Evolutionary conservation across 805 yeast genomes (phyloP).

Genomic region (Ogataea haglerorum): DNA sequence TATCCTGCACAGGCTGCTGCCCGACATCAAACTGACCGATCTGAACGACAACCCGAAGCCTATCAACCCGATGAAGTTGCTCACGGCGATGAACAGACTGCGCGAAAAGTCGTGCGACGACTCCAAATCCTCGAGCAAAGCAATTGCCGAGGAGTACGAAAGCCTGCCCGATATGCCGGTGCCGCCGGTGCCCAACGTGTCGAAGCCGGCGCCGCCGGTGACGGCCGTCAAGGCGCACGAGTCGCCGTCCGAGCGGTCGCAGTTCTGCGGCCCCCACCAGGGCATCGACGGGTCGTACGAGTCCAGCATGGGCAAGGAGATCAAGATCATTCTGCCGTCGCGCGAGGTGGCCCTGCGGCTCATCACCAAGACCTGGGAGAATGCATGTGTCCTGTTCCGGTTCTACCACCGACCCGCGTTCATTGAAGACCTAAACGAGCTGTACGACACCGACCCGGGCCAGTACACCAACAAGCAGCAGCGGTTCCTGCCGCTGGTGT

Average conservation of each 20-base stretch:
- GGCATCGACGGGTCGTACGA: conserved; percentile 39
- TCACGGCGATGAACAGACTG: conserved; percentile 29
- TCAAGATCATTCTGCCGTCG: conserved; percentile 70
- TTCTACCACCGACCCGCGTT: conserved; percentile 85
- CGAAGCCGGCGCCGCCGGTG: conserved; percentile 15
- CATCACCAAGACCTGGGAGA: conserved; percentile 75
- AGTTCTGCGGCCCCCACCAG: conserved; percentile 19
- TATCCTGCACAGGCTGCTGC: conserved; percentile 30
- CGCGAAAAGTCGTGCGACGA: conserved; percentile 23
- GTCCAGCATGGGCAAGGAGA: conserved; percentile 43
- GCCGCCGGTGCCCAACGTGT: conserved; percentile 25
- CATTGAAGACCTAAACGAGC: conserved; percentile 65
- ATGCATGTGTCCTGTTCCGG: conserved; percentile 80
- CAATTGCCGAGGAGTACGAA: conserved; percentile 27
- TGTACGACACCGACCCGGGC: conserved; percentile 73
- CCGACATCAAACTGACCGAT: conserved; percentile 32
- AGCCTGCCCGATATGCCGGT: conserved; percentile 33
- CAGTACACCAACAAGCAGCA: conserved; percentile 71
- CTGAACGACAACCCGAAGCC: conserved; percentile 31
- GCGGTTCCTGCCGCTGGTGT: conserved; percentile 72
- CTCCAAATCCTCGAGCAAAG: conserved; percentile 17
- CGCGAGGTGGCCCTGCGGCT: conserved; percentile 67
- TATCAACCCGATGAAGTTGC: conserved; percentile 32
- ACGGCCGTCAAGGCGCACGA: conserved; percentile 4
- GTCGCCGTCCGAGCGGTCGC: conserved; percentile 17